These are phyloP conservation scores for Alternaria postmessia DNA, from an alignment of 2,329 filamentous ascomycete genomes.

Conservation along the genomic window DNA sequence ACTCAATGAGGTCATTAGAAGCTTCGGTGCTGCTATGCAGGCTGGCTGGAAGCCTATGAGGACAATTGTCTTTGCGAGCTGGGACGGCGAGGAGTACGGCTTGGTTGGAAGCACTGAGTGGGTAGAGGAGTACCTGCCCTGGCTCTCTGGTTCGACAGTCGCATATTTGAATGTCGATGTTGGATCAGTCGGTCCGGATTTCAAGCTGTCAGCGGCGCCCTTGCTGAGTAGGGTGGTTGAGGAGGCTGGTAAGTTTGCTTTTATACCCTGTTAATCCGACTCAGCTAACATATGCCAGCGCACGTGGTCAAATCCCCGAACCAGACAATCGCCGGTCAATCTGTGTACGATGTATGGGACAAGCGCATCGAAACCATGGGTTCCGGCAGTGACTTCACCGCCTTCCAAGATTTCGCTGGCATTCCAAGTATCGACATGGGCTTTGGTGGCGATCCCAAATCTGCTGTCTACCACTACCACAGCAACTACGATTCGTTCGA, in stretches of 20 bases:
- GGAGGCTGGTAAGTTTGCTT: slow-evolving; percentile 60
- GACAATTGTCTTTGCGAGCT: slow-evolving; percentile 85
- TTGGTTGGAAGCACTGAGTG: slow-evolving; percentile 88
- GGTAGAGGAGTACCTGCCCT: slow-evolving; percentile 88
- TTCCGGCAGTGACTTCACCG: slow-evolving; percentile 61
- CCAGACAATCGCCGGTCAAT: slow-evolving; percentile 74
- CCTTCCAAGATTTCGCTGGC: slow-evolving; percentile 62
- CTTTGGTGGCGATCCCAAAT: slow-evolving; percentile 49
- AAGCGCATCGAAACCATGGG: slow-evolving; percentile 64
- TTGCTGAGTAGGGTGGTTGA: slow-evolving; percentile 77
- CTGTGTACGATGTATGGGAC: slow-evolving; percentile 70
- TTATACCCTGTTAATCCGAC: not conserved
- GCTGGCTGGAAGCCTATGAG: slow-evolving; percentile 84
- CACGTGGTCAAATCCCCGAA: slow-evolving; percentile 63
- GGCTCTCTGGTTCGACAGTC: slow-evolving; percentile 75
- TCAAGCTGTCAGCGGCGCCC: slow-evolving; percentile 73
- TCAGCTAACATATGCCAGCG: slow-evolving; percentile 31
- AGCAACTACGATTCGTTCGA: slow-evolving; percentile 84
- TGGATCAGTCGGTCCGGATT: slow-evolving; percentile 70
- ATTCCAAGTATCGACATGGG: slow-evolving; percentile 59
- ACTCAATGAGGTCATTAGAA: slow-evolving; percentile 79
- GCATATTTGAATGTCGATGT: slow-evolving; percentile 90
- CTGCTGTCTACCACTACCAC: slow-evolving; percentile 77
- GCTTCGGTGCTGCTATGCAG: slow-evolving; percentile 74
- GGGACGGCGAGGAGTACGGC: slow-evolving; percentile 79